A percentile compares a stretch with the other conserved stretches of the same genome.
phyloP scores from a whole-genome alignment of 108 stramenopile species.

The Parietichytrium sp. region DNA sequence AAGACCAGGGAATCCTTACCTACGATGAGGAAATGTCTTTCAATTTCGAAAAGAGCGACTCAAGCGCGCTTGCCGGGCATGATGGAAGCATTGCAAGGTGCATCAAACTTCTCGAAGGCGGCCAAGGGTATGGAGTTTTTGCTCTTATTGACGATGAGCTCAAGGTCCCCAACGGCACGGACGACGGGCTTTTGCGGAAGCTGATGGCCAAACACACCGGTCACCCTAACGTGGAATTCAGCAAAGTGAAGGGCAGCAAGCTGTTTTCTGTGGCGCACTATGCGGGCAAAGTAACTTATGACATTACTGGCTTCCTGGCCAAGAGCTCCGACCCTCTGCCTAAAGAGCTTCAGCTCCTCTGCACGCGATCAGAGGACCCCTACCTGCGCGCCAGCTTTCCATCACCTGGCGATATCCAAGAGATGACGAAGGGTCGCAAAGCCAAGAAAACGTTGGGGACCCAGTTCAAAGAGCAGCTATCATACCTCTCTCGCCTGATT shows the following conservation, averaged over 20 bases:
- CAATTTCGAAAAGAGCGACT: no score
- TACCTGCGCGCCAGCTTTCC: background rate
- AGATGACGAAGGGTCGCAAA: background rate
- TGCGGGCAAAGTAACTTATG: slow-evolving; percentile 64
- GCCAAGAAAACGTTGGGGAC: slow-evolving; percentile 40
- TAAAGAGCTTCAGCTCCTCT: slow-evolving; percentile 47
- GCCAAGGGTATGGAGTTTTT: slow-evolving; percentile 2
- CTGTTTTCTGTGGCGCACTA: slow-evolving; percentile 65
- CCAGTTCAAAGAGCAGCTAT: slow-evolving; percentile 46
- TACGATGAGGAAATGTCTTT: background rate
- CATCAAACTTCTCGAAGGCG: slow-evolving; percentile 30
- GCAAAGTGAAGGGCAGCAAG: background rate
- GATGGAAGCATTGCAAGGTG: background rate
- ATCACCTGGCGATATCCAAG: background rate
- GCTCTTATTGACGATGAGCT: slow-evolving; percentile 36
- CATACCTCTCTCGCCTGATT: background rate
- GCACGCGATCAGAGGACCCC: background rate
- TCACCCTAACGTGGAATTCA: slow-evolving; percentile 18
- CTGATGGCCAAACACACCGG: background rate
- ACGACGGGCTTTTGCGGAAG: background rate
- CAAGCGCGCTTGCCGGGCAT: no score
- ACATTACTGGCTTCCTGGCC: slow-evolving; percentile 57
- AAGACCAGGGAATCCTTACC: slow-evolving; percentile 2
- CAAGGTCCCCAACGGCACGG: slow-evolving; percentile 28
- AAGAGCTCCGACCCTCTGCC: slow-evolving; percentile 66